A percentile compares a stretch with the other conserved stretches of the same genome.
Evolutionary conservation across 257 asterid species (phyloP).

Genomic region (Nicotiana otophora): DNA sequence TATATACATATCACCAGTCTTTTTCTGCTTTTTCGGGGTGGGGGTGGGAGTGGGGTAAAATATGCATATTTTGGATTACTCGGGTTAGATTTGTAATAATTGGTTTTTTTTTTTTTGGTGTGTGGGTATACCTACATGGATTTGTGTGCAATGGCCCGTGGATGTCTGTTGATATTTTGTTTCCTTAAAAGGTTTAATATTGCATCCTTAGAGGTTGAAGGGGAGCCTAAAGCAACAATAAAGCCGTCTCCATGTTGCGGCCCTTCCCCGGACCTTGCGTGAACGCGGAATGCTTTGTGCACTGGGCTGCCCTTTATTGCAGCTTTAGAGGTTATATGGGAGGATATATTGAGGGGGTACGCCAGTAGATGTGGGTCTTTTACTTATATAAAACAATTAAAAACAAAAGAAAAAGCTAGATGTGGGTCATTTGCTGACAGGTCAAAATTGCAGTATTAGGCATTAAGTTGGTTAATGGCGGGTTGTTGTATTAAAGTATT

Average conservation of each 20-base stretch:
- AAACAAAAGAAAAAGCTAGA: not conserved
- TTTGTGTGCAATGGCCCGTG: not conserved
- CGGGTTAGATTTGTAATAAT: not conserved
- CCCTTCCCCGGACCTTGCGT: too few relatives aligned
- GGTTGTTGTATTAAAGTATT: not conserved
- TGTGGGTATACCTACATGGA: not conserved
- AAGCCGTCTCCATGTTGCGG: too few relatives aligned
- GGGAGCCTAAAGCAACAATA: not conserved
- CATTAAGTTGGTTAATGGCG: not conserved
- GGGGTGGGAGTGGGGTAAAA: too few relatives aligned
- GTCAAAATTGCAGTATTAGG: not conserved
- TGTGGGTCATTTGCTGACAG: not conserved
- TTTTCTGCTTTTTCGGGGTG: not conserved
- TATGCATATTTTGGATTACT: not conserved
- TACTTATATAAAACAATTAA: not conserved
- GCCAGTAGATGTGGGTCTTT: not conserved
- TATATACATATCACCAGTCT: not conserved
- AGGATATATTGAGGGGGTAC: not conserved
- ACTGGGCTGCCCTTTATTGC: not conserved
- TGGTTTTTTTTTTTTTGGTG: not conserved
- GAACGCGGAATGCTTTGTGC: too few relatives aligned
- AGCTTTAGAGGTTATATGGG: not conserved
- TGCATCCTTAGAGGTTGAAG: not conserved
- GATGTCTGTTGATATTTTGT: not conserved
- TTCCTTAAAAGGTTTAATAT: not conserved